These are phyloP conservation scores for Trametes coccinea DNA, from an alignment of 768 basidiomycete genomes.

Conservation along the genomic window DNA sequence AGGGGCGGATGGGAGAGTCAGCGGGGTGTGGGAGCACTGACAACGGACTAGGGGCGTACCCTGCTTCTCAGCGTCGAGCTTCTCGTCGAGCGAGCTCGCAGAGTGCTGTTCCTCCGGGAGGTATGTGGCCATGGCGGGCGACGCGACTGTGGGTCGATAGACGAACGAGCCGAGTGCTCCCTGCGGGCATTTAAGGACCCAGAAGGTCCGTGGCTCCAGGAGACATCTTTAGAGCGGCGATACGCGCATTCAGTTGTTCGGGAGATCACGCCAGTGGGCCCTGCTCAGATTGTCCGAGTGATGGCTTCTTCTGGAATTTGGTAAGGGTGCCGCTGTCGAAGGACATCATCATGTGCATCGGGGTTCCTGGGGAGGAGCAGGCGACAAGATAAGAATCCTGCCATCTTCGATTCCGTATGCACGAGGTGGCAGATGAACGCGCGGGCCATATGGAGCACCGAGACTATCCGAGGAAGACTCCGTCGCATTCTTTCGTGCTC, in stretches of 20 bases:
- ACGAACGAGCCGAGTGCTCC: not conserved
- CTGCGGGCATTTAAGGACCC: slow-evolving; percentile 5
- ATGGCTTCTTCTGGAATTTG: not conserved
- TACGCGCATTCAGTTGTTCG: not conserved
- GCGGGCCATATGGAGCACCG: slow-evolving; percentile 4
- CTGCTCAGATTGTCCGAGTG: not conserved
- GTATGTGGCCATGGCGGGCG: slow-evolving; percentile 10
- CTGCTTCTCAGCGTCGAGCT: slow-evolving; percentile 27
- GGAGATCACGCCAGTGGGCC: not conserved
- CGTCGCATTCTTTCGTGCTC: not conserved
- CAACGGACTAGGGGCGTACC: slow-evolving; percentile 1
- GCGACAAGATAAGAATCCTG: slow-evolving; percentile 5
- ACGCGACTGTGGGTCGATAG: slow-evolving; percentile 11
- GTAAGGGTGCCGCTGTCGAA: not conserved
- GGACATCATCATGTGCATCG: slow-evolving; percentile 4
- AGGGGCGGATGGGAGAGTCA: not conserved
- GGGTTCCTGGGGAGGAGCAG: slow-evolving; percentile 2
- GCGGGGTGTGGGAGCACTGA: not conserved
- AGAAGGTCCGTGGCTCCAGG: too few relatives aligned
- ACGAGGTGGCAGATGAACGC: not conserved
- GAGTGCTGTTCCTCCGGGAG: slow-evolving; percentile 19
- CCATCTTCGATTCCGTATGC: not conserved
- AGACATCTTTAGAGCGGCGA: not conserved
- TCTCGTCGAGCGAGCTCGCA: slow-evolving; percentile 25
- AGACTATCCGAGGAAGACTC: not conserved